Conservation (phyloP, 495 filamentous ascomycete species). For the Melanomma pulvis-pyrius region DNA sequence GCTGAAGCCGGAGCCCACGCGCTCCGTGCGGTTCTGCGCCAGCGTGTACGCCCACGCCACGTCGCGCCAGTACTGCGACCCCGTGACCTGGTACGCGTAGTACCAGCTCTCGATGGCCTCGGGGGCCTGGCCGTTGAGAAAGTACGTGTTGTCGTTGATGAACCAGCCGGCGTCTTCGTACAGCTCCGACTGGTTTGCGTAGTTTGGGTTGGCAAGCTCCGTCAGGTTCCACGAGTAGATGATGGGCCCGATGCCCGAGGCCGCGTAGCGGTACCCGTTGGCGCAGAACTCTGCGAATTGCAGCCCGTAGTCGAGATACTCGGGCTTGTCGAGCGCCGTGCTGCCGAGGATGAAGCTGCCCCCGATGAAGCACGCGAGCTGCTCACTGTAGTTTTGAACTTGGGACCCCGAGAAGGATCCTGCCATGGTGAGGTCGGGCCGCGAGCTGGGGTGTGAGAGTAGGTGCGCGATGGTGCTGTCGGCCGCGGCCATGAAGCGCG, state of each 20-base stretch:
- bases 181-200: conserved; percentile 71
- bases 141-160: conserved; percentile 54
- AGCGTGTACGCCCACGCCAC: conserved; percentile 85
- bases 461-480: conserved; percentile 76
- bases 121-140: conserved; percentile 70
- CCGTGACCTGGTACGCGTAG: conserved; percentile 81
- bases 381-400: conserved; percentile 56
- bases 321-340: conserved; percentile 60
- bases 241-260: conserved; percentile 78
- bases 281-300: conserved; percentile 73
- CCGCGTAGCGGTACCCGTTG: conserved; percentile 68
- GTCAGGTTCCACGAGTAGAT: conserved; percentile 66
- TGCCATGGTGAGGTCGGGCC: conserved; percentile 76
- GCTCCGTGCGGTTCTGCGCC: conserved; percentile 66
- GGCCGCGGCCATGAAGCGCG: conserved; percentile 71
- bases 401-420: conserved; percentile 59
- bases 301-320: conserved; percentile 75
- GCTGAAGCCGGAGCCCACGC: conserved; percentile 68
- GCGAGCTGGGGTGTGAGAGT: conserved; percentile 66
- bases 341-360: conserved; percentile 89
- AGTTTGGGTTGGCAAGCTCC: conserved; percentile 52
- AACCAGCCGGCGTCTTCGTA: conserved; percentile 44
- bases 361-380: conserved; percentile 75
- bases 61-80: conserved; percentile 54
- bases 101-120: conserved; percentile 88